Conservation (phyloP, 805 yeast species). For the Soucietia sequanensis region DNA sequence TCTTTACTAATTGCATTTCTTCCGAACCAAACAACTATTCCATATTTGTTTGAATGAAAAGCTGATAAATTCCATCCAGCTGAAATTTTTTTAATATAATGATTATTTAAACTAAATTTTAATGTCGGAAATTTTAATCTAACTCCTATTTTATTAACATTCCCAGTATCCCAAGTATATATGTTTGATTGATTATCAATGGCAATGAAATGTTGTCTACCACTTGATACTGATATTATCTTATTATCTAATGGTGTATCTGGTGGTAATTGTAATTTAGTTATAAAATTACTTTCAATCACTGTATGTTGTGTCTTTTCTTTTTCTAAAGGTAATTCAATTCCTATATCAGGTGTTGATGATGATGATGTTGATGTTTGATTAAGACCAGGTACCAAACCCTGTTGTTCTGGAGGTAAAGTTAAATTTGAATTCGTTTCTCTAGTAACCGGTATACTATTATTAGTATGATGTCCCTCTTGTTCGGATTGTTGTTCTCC, state of each 20-base stretch:
- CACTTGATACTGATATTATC: conserved; percentile 55
- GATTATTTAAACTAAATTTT: not conserved
- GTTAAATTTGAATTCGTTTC: conserved; percentile 18
- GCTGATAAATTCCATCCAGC: conserved; percentile 71
- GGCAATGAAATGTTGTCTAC: conserved; percentile 64
- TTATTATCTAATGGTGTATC: conserved; percentile 14
- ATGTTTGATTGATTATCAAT: conserved; percentile 48
- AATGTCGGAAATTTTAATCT: conserved; percentile 37
- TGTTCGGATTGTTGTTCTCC: conserved; percentile 3
- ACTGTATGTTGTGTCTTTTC: conserved; percentile 5
- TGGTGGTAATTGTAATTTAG: conserved; percentile 18
- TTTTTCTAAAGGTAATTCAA: conserved; percentile 9
- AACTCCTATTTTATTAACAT: conserved; percentile 35
- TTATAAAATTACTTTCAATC: conserved; percentile 23
- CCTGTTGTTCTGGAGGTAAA: conserved; percentile 19
- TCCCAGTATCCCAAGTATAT: conserved; percentile 63
- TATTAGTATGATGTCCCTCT: conserved; percentile 1
- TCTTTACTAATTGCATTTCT: conserved; percentile 22
- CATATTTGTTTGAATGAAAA: conserved; percentile 46
- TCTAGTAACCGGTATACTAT: not conserved
- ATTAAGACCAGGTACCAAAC: too few species aligned
- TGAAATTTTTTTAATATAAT: conserved; percentile 35
- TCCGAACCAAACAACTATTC: conserved; percentile 58
- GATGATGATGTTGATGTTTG: not conserved
- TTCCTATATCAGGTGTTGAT: not conserved